Conservation (phyloP, 352 stramenopile species). For the Globisporangium cederbergense region DNA sequence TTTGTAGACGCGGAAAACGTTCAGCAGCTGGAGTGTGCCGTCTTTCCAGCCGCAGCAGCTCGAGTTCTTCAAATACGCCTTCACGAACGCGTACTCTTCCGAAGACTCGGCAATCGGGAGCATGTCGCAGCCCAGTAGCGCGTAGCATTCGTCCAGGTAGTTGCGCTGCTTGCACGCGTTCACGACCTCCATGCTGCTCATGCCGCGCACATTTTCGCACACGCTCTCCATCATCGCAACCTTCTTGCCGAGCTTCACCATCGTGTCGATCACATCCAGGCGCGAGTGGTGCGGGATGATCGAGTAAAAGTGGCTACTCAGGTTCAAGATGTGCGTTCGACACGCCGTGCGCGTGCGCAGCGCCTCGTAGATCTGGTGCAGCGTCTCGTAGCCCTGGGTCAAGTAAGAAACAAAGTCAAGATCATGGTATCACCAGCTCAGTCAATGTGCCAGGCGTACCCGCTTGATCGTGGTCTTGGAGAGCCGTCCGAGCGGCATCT, state of each 20-base stretch:
- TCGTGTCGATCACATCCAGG: constrained; percentile 59
- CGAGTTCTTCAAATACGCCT: constrained; percentile 69
- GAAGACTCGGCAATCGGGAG: constrained; percentile 37
- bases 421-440: not conserved
- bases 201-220: constrained; percentile 35
- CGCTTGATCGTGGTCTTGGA: constrained; percentile 60
- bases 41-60: constrained; percentile 63
- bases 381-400: constrained; percentile 51
- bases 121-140: constrained; percentile 47
- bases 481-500: constrained; percentile 45
- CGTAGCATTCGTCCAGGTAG: constrained; percentile 63
- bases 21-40: constrained; percentile 45
- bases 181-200: constrained; percentile 35
- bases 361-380: constrained; percentile 61
- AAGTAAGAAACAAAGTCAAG: constrained; percentile 5
- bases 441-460: constrained; percentile 23
- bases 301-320: constrained; percentile 71
- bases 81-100: constrained; percentile 51
- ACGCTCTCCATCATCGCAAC: constrained; percentile 56
- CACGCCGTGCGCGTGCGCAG: constrained; percentile 36
- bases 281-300: constrained; percentile 54
- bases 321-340: constrained; percentile 30
- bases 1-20: constrained; percentile 65
- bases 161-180: constrained; percentile 40
- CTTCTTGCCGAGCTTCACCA: constrained; percentile 63